Conservation (phyloP, 257 asterid genomes). For the Plantago elongata region DNA sequence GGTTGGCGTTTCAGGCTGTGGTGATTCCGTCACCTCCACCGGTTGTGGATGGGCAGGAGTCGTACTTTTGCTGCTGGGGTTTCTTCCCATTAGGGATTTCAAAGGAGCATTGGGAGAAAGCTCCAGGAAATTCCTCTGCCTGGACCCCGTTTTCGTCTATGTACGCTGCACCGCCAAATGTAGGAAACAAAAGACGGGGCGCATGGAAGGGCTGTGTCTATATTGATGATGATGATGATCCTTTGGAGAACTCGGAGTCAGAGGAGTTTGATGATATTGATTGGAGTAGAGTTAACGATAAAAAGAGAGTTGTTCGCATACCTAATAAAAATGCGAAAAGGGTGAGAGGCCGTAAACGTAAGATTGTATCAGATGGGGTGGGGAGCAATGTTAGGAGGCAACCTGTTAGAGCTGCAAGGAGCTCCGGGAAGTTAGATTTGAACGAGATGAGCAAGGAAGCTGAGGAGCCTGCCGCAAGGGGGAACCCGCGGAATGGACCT, state of each 20-base stretch:
- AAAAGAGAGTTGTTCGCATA: conserved; percentile 29
- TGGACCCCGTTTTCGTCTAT: conserved; percentile 93
- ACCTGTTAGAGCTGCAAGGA: conserved; percentile 66
- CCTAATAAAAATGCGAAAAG: conserved; percentile 38
- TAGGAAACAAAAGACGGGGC: conserved; percentile 26
- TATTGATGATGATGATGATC: conserved; percentile 64
- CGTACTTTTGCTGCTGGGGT: conserved; percentile 86
- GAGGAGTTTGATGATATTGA: conserved; percentile 66
- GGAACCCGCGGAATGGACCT: conserved; percentile 49
- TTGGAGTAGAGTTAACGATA: conserved; percentile 33
- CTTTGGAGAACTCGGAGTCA: conserved; percentile 57
- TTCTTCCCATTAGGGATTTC: conserved; percentile 75
- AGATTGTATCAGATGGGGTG: conserved; percentile 36
- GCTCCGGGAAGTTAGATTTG: conserved; percentile 72
- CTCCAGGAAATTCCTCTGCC: conserved; percentile 33
- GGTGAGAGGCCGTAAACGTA: conserved; percentile 38
- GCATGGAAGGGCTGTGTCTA: conserved; percentile 42
- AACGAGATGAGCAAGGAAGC: conserved; percentile 84
- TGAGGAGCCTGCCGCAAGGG: conserved; percentile 67
- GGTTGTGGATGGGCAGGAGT: conserved; percentile 56
- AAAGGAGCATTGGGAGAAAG: conserved; percentile 46
- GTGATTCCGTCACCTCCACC: conserved; percentile 72
- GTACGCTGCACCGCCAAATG: conserved; percentile 43
- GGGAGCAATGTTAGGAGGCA: conserved; percentile 48
- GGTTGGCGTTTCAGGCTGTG: conserved; percentile 76